Conservation (phyloP, 257 asterid species). For the Eustoma russellianum region DNA sequence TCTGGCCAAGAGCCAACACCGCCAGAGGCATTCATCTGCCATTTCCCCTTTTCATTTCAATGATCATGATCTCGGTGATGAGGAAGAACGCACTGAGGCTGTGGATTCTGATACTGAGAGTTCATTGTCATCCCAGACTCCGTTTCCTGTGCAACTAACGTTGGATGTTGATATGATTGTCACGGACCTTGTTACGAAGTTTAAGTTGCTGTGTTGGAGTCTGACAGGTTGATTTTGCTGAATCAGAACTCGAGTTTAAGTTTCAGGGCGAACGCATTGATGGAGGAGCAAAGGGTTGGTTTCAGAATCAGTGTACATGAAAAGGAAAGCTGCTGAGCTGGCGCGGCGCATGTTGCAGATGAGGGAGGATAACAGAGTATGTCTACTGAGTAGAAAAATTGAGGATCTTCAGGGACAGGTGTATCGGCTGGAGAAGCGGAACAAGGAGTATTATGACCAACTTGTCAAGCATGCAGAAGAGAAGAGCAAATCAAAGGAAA, state of each 20-base stretch:
- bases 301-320: conserved; percentile 63
- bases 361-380: conserved; percentile 84
- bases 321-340: conserved; percentile 83
- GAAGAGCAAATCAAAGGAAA: conserved; percentile 4
- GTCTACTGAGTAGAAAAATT: conserved; percentile 70
- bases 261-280: conserved; percentile 53
- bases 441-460: conserved; percentile 68
- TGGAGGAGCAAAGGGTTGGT: conserved; percentile 71
- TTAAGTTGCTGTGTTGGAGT: conserved; percentile 78
- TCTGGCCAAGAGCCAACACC: conserved; percentile 45
- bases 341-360: conserved; percentile 74
- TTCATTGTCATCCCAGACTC: conserved; percentile 51
- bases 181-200: conserved; percentile 65
- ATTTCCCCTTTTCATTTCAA: conserved; percentile 24
- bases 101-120: conserved; percentile 80
- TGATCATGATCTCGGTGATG: conserved; percentile 24
- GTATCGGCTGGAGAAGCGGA: conserved; percentile 73
- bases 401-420: conserved; percentile 95
- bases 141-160: conserved; percentile 12
- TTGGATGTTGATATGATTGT: conserved; percentile 46
- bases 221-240: conserved; percentile 74
- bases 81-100: conserved; percentile 32
- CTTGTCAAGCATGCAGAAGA: conserved; percentile 46
- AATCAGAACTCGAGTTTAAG: conserved; percentile 71
- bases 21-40: conserved; percentile 46